phyloP scores from a whole-genome alignment of 208 protist species.

The Leishmania major region DNA sequence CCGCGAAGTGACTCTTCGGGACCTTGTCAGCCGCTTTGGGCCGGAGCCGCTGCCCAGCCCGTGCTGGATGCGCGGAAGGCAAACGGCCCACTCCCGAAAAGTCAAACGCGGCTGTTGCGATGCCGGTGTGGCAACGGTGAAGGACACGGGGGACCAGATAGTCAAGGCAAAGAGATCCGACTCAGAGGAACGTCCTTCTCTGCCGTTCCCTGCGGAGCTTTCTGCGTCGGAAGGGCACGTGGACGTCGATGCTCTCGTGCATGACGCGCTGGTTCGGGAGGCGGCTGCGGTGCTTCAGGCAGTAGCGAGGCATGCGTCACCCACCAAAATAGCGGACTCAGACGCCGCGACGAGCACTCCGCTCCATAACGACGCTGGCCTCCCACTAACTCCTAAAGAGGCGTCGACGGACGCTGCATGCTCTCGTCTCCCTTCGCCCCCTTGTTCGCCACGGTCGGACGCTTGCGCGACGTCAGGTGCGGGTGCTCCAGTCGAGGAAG shows the following conservation, averaged over 20 bases:
- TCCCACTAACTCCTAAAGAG: not conserved
- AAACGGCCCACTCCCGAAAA: not conserved
- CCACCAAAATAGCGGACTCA: not conserved
- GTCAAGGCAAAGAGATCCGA: not conserved
- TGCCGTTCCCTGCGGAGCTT: not conserved
- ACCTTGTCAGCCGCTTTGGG: not conserved
- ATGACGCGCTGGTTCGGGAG: slow-evolving; percentile 17
- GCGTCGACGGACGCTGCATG: not conserved
- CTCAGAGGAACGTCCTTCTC: not conserved
- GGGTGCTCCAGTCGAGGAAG: not conserved
- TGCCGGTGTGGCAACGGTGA: not conserved
- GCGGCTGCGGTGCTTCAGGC: slow-evolving; percentile 5
- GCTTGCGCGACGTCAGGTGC: not conserved
- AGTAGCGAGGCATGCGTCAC: not conserved
- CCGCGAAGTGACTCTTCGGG: not conserved
- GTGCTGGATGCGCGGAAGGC: not conserved
- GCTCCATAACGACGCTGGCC: not conserved
- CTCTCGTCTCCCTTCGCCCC: not conserved
- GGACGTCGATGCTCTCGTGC: slow-evolving; percentile 6
- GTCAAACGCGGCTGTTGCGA: not conserved
- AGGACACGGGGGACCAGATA: not conserved
- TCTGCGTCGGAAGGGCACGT: not conserved
- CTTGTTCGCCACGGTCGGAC: not conserved
- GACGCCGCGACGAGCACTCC: not conserved
- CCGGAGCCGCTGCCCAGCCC: slow-evolving; percentile 3